Evolutionary conservation across 1,284 basidiomycete genomes (phyloP), one percentile per base, ranked within the genome.

Genomic region (Trametes polyzona): DNA sequence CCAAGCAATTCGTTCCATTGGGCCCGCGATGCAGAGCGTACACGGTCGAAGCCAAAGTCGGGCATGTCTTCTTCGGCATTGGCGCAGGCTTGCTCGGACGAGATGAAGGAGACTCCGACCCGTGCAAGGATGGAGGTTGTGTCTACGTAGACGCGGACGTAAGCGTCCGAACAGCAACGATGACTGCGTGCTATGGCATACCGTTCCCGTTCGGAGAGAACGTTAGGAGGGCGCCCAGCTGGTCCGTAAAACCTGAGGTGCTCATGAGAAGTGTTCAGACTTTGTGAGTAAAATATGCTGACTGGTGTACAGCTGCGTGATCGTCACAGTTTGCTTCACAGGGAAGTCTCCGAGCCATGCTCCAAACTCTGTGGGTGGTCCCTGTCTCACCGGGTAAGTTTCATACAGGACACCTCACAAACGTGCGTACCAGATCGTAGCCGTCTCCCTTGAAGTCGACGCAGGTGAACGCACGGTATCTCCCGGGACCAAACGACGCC

Each of bases 61-160:
- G 81, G 80, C n/a, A 87, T 84, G 64, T 88, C 86, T 41, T 77
- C 73, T 63, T 83, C 81, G 0, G 84, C 84, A 60, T 83, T 86
- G 0, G 72, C 59, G 63, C 85, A 88, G 0, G 86, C 85, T 64
- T 86, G 83, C 3, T 77, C 78, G 5, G 75, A 69, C 3, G 84
- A 86, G 46, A 87, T 82, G 63, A 86, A 80, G 0, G 84, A 86
- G 4, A 87, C 78, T 14, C 85, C 84, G 4, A 82, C 78, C 16
- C 83, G 77, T 1, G 75, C 83, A 6, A 84, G 73, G 48, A 85
- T 81, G 0, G 74, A 71, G 0, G 78, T 82, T 2, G 72, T 61
- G 3, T 59, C 66, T 52, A 14, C 33, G 9, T 11, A 35, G n/a
- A n/a, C n/a, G n/a, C n/a, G n/a, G n/a, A n/a, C n/a, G n/a, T n/a